Evolutionary conservation across 1,284 basidiomycete genomes (phyloP), one percentile per base, ranked within the genome.

Genomic region (Apiotrichum veenhuisii): DNA sequence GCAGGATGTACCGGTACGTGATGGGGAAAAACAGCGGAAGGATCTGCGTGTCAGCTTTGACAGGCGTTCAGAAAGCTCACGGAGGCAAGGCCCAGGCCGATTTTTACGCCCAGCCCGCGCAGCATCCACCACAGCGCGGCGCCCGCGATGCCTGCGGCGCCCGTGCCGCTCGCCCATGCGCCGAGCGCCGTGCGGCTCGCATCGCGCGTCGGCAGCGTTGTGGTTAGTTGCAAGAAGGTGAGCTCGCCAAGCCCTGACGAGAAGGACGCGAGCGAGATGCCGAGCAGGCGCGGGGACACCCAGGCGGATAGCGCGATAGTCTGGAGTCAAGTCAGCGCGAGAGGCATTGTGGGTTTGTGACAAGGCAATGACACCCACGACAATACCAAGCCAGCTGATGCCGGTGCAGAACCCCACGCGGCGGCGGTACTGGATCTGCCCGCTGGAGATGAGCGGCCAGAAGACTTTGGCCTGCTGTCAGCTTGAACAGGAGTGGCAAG

Each of bases 101-200:
- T 70, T 49, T 85, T 83, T 8, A 98, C 91, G 15, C 95, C 95
- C 1, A 96, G 77, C 0, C 85, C 84, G 36, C 96, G 82, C 1
- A 98, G 79, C 63, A 92, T 81, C 95, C 95, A 98, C 95, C 95
- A 98, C 8, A 96, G 74, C 40, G 87, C 87, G 0, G 95, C 93
- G 7, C 95, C 96, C 0, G 88, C 87, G 5, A 98, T 82, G 0
- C 95, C 95, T 0, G 95, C 95, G 2, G 89, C 91, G 1, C 95
- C 95, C 0, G 95, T 98, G 0, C 95, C 95, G 10, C 87, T 87
- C 4, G 91, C 86, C 75, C 92, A 94, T 15, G 88, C 80, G 18
- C 84, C 84, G 2, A 85, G 77, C 1, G 88, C 74, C 1, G 71
- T 74, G 27, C 61, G 57, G 7, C 67, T 70, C 15, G 69, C 58